Base-by-base conservation (phyloP, 208 protist genomes). In the Leishmania martiniquensis region DNA sequence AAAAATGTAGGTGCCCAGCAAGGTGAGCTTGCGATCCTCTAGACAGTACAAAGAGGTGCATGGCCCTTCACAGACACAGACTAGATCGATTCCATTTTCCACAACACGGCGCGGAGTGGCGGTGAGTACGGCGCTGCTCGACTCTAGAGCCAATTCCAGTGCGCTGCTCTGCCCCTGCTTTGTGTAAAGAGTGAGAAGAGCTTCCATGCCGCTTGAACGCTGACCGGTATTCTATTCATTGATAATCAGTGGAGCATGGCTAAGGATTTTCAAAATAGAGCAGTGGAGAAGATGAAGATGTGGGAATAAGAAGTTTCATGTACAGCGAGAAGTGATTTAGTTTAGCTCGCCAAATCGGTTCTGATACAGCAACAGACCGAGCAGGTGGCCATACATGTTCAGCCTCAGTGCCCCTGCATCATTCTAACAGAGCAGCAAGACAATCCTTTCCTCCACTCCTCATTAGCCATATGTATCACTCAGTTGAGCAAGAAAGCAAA, bases 1-100 rank as follows among this genome's bases (percentile, higher is more conserved):
- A 54, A 87, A 83, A 37, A 87, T 75, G 51, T 85, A 87, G 1
- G 72, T 79, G 52, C 77, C 84, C 7, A 85, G 39, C 22, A 57
- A 10, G 6, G 67, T 60, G 13, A 85, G 76, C 51, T 75, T 70
- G 52, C 55, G 60, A 10, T 59, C 52, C 3, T n/a, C 42, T 17
- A 85, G 72, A 42, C 17, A 49, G 44, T 82, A 87, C 37, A 89
- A 72, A 49, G 84, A 72, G 54, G 34, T 57, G 25, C 78, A 80
- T 2, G 66, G 39, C 15, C 69, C 81, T 29, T 82, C 77, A 65
- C 51, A 74, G 52, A 82, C 55, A 59, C 68, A 87, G 3, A 88
- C 25, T 22, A 83, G 79, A 29, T 83, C 77, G 9, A 42, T 51
- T 20, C 73, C 77, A 78, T 82, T 87, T 49, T 75, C 73, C 37